Conservation (phyloP, 2,329 filamentous ascomycete species). For the Cladosporium sphaerospermum region DNA sequence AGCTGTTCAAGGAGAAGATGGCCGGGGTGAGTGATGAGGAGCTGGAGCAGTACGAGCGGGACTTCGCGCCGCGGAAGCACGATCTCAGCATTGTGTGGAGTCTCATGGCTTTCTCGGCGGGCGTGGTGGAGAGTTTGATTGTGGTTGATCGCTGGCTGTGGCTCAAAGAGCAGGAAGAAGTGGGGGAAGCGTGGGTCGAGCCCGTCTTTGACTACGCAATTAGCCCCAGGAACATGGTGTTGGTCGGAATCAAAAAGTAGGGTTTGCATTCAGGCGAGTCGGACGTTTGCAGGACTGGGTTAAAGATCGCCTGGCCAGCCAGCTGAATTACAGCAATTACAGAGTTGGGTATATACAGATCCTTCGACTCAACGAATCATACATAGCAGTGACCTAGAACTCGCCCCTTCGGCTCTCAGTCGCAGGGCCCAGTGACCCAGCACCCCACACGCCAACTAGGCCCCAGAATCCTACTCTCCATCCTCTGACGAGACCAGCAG, state of each 20-base stretch:
- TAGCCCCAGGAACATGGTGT: constrained; percentile 85
- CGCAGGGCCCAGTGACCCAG: constrained; percentile 55
- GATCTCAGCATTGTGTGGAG: constrained; percentile 86
- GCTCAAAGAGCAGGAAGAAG: constrained; percentile 66
- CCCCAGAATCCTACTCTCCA: constrained; percentile 78
- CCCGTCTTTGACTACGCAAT: constrained; percentile 80
- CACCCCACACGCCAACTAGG: constrained; percentile 66
- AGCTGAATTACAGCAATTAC: neutral
- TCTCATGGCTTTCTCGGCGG: constrained; percentile 91
- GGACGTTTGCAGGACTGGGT: too few relatives aligned
- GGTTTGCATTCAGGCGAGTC: neutral
- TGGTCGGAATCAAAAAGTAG: constrained; percentile 74
- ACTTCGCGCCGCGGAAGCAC: constrained; percentile 62
- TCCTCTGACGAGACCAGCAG: constrained; percentile 63
- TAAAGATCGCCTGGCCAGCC: neutral
- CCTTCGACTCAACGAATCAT: neutral
- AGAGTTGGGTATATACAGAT: constrained; percentile 12
- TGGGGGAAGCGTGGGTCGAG: constrained; percentile 81
- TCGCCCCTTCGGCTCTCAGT: constrained; percentile 47
- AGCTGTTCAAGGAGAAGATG: constrained; percentile 60
- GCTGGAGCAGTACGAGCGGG: constrained; percentile 62
- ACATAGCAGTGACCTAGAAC: constrained; percentile 20
- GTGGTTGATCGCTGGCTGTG: constrained; percentile 87
- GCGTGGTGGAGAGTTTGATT: constrained; percentile 82
- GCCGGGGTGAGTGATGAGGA: constrained; percentile 65